Conservation (phyloP, 306 rosid species). For the Crataegus laevigata region DNA sequence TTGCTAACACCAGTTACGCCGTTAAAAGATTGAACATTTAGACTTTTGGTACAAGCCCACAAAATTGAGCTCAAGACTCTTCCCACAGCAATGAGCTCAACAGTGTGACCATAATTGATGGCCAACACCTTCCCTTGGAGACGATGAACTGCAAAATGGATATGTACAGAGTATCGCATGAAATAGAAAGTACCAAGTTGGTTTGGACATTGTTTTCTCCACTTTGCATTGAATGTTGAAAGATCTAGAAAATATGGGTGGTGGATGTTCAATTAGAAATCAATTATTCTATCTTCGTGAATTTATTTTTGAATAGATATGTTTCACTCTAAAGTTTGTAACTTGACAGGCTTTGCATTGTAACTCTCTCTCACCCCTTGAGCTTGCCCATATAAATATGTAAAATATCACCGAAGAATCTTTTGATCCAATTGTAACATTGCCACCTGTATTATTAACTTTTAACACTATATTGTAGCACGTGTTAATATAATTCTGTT, state of each 20-base stretch:
- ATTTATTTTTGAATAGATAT: not conserved
- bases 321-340: not conserved
- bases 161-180: not conserved
- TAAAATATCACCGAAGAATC: too few species aligned
- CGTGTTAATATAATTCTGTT: too few species aligned
- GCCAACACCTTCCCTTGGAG: not conserved
- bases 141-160: not conserved
- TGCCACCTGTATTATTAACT: too few species aligned
- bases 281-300: not conserved
- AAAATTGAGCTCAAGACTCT: not conserved
- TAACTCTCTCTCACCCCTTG: not conserved
- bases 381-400: not conserved
- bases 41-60: not conserved
- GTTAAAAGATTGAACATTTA: not conserved
- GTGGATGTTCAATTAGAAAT: not conserved
- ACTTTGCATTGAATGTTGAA: not conserved
- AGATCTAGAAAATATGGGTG: conserved; percentile 4
- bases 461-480: too few species aligned
- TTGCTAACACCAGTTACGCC: not conserved
- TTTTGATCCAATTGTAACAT: too few species aligned
- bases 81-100: not conserved
- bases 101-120: too few species aligned
- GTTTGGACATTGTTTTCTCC: not conserved
- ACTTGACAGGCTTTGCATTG: not conserved
- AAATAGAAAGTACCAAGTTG: not conserved